These are phyloP conservation scores for Scedosporium boydii DNA, from an alignment of 2,329 filamentous ascomycete species.

Conservation along the genomic window DNA sequence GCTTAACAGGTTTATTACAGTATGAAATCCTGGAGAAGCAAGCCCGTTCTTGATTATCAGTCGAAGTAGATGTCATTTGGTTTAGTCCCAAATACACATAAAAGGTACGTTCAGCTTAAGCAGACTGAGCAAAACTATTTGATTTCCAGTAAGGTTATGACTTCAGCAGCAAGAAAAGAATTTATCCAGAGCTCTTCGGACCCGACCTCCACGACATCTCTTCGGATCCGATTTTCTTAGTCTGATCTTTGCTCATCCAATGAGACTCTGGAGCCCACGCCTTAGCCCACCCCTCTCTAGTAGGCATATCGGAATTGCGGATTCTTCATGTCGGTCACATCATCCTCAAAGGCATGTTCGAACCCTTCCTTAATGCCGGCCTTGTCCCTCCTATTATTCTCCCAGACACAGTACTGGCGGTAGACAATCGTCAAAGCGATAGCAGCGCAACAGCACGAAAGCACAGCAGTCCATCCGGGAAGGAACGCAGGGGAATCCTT, in stretches of 20 bases:
- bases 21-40: too few relatives aligned
- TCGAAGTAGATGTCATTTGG: too few relatives aligned
- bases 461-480: conserved; percentile 20
- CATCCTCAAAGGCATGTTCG: conserved; percentile 42
- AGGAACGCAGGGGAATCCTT: conserved; percentile 22
- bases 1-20: too few relatives aligned
- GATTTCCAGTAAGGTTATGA: too few relatives aligned
- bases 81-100: too few relatives aligned
- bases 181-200: too few relatives aligned
- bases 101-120: too few relatives aligned
- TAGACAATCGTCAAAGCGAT: conserved; percentile 29
- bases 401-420: conserved; percentile 30
- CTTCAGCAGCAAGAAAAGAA: too few relatives aligned
- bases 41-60: too few relatives aligned
- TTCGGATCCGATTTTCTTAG: too few relatives aligned
- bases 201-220: too few relatives aligned
- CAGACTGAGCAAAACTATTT: too few relatives aligned
- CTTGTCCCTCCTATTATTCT: conserved; percentile 32
- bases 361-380: conserved; percentile 33
- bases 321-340: conserved; percentile 32
- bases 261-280: neutral
- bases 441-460: conserved; percentile 19
- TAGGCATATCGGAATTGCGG: conserved; percentile 16
- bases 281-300: neutral
- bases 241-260: neutral